Base-by-base conservation (phyloP, 768 basidiomycete genomes). In the Suillus americanus region DNA sequence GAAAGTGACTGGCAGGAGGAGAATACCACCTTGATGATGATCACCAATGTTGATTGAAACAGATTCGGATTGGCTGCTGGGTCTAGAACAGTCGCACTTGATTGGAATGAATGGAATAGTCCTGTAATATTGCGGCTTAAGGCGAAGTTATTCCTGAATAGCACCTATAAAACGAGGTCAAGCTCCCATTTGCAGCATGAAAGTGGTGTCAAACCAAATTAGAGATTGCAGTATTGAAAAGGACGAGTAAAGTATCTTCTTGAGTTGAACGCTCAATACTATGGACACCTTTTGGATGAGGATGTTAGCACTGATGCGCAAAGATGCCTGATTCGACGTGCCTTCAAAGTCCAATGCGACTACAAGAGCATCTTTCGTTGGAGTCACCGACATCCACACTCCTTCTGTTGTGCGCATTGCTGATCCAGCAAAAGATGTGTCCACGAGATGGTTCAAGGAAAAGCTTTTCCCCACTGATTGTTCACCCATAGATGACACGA, bases 331-430 rank as follows among this genome's bases (percentile, higher is more conserved):
- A 6, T 23, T 0, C 0, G 9, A 62, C 68, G 0, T 8, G 81
- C 88, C 87, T 80, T 89, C 87, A 55, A 89, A 89, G 65, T 89
- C 87, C 5, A 89, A 78, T 2, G 87, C 82, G 0, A 89, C 86
- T 13, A 89, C 76, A 9, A 89, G 68, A 0, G 72, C 73, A 30
- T 86, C 82, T 56, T 82, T 75, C 0, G 86, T 87, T 0, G 87
- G 88, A 2, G 87, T 86, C 12, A 86, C 84, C 0, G 86, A 87
- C 82, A 88, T 83, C 87, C 87, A 88, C 3, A 88, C 85, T 5
- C 87, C 86, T 75, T 87, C 85, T 70, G 84, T 88, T 8, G 86
- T 87, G 23, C 85, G 76, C 85, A 88, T 86, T 0, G 87, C 87
- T 14, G 82, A 85, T 1, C 88, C 87, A n/a, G 86, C 86, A 66